Base-by-base conservation (phyloP, 768 basidiomycete genomes). In the Jaapia argillacea region DNA sequence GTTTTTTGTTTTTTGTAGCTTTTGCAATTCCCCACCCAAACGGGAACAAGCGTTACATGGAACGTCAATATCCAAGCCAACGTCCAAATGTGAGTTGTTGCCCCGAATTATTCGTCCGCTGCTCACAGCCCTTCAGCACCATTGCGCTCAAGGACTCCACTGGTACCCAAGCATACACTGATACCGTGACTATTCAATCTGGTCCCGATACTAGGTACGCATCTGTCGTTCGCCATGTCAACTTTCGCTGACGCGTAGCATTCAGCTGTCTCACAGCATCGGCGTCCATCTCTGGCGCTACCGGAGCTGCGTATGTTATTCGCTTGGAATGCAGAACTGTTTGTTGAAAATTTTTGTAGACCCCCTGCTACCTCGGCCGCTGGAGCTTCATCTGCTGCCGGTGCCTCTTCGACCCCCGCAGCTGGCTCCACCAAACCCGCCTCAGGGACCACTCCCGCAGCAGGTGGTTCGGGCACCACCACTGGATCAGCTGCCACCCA, bases 141-240 rank as follows among this genome's bases (percentile, higher is more conserved):
- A 50, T 74, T 25, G 54, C 54, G 10, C 45, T 82, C 49, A 81
- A 77, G 61, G 84, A 85, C 48, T 60, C 58, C 53, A 73, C 74
- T 12, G 84, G 84, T 13, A 13, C 55, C 1, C 56, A 51, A 6
- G 74, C 67, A 5, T 86, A 68, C 60, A 73, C 74, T 12, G 74
- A 75, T 41, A 60, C 64, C 2, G 62, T 77, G 24, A 73, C 63
- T 0, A 57, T 85, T 39, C 48, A 58, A 42, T 2, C 55, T 4
- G 61, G 73, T 23, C 38, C 53, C 7, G 62, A 67, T 45, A 47
- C 51, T 5, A 63, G 60, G 72, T 71, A 50, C 10, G 60, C 24
- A 16, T 33, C n/a, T 24, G 41, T 10, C 31, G 31, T 33, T 10
- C 31, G 31, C 31, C 10, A 10, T 10, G 31, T 33, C n/a, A n/a